Base-by-base conservation (phyloP, 805 yeast genomes). In the Saccharomycopsis guyanensis region DNA sequence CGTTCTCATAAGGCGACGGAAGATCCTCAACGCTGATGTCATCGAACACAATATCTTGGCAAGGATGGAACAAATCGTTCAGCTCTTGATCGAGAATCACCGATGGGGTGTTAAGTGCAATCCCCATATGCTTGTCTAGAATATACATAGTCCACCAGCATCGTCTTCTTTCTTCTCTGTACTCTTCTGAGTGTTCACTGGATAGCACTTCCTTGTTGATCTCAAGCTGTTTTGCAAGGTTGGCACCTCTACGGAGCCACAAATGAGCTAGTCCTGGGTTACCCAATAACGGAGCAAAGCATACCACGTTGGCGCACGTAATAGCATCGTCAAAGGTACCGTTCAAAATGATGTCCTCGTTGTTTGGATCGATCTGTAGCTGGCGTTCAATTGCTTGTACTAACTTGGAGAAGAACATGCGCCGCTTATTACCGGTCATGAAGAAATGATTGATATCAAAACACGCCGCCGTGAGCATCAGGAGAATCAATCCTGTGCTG, bases 111-210 rank as follows among this genome's bases (percentile, higher is more conserved):
- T 66, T 66, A 53, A 66, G 66, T 46, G 68, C 62, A 25, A 68
- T 53, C 0, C 66, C 65, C 3, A 66, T 56, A 46, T 66, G 61
- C 31, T 69, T 56, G 50, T 68, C 73, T n/a, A 68, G 53, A 27
- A 65, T 52, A 46, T 65, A 68, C 2, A 68, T 51, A 6, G 64
- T 59, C 71, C 72, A 67, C 71, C 71, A 68, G 1, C 61, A 57
- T 19, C 73, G 57, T 20, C 70, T 55, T 42, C 61, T 56, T 46
- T 68, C 73, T 43, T 68, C 73, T 24, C 61, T 56, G 1, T 46
- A 24, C 40, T 64, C 69, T 39, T 63, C 56, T 47, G 50, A 6
- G 50, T 50, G 46, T n/a, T 31, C 22, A 2, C 43, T n/a, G 2
- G 24, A 10, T n/a, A 46, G 38, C 19, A 31, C 31, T 15, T 42